phyloP scores from a whole-genome alignment of 345 rosid species.

The Salix udensis region DNA sequence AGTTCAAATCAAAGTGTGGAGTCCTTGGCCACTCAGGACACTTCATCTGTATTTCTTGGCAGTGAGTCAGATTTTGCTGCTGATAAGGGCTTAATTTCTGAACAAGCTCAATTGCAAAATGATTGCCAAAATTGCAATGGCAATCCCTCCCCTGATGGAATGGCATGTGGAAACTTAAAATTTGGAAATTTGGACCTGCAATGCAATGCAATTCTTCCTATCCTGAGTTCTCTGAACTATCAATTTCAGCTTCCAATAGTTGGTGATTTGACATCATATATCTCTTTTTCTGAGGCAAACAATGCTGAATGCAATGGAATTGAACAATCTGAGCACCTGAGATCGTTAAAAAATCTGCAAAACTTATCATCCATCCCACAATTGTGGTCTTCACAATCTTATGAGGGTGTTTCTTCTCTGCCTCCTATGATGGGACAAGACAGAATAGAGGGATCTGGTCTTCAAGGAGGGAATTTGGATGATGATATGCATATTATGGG shows the following conservation, averaged over 20 bases:
- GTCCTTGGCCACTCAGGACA: conserved; percentile 22
- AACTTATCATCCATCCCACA: conserved; percentile 29
- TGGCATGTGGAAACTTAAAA: conserved; percentile 21
- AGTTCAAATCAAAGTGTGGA: conserved; percentile 19
- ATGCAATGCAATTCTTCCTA: conserved; percentile 12
- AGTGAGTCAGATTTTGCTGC: conserved; percentile 20
- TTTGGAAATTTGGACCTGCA: conserved; percentile 23
- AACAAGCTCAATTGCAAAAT: conserved; percentile 10
- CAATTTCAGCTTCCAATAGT: conserved; percentile 19
- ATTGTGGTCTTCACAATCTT: conserved; percentile 26
- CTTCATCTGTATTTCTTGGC: conserved; percentile 23
- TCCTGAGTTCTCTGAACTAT: conserved; percentile 12
- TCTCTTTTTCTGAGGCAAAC: conserved; percentile 12
- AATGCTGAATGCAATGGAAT: conserved; percentile 8
- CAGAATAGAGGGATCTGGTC: conserved; percentile 18
- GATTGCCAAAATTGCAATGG: conserved; percentile 18
- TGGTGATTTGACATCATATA: conserved; percentile 21
- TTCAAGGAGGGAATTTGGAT: conserved; percentile 18
- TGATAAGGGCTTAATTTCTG: conserved; percentile 22
- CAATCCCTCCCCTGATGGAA: conserved; percentile 8
- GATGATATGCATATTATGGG: conserved; percentile 12
- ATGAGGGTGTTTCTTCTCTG: conserved; percentile 25
- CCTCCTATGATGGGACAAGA: conserved; percentile 23
- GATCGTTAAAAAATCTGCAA: conserved; percentile 24
- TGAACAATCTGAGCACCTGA: conserved; percentile 22